Percentiles rank a stretch among this genome's conserved stretches.
phyloP scores from a whole-genome alignment of 2,329 filamentous ascomycete species.

The Exophiala dermatitidis region DNA sequence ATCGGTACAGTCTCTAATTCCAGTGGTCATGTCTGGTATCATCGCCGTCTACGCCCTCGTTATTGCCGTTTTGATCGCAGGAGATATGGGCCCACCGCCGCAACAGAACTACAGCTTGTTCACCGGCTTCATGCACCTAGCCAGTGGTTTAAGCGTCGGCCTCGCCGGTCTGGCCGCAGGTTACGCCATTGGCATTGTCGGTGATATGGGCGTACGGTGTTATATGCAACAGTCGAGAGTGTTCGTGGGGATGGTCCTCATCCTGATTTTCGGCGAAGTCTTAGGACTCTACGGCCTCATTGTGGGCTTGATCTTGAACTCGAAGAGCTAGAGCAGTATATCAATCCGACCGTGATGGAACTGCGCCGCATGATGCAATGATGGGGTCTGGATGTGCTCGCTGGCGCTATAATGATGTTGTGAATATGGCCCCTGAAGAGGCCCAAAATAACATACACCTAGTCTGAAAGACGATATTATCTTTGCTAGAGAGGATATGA shows the following conservation, averaged over 20 bases:
- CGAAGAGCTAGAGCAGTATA: conserved; percentile 54
- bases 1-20: conserved; percentile 40
- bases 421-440: not conserved
- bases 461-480: not conserved
- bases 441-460: not conserved
- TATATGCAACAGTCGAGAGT: conserved; percentile 96
- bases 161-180: conserved; percentile 88
- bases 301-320: conserved; percentile 88
- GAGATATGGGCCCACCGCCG: conserved; percentile 70
- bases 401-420: not conserved
- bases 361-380: not conserved
- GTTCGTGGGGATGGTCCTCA: conserved; percentile 97
- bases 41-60: conserved; percentile 97
- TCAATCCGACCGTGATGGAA: not conserved
- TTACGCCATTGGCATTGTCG: conserved; percentile 92
- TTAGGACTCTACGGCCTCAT: conserved; percentile 93
- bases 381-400: not conserved
- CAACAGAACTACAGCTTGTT: conserved; percentile 71
- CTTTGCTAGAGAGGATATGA: not conserved
- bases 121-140: conserved; percentile 88
- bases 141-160: conserved; percentile 81
- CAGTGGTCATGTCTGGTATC: conserved; percentile 90
- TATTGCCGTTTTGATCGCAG: conserved; percentile 89
- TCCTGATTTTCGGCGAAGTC: conserved; percentile 97
- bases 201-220: conserved; percentile 82